phyloP scores from a whole-genome alignment of 2,329 filamentous ascomycete genomes.

The Albifimbria verrucaria region DNA sequence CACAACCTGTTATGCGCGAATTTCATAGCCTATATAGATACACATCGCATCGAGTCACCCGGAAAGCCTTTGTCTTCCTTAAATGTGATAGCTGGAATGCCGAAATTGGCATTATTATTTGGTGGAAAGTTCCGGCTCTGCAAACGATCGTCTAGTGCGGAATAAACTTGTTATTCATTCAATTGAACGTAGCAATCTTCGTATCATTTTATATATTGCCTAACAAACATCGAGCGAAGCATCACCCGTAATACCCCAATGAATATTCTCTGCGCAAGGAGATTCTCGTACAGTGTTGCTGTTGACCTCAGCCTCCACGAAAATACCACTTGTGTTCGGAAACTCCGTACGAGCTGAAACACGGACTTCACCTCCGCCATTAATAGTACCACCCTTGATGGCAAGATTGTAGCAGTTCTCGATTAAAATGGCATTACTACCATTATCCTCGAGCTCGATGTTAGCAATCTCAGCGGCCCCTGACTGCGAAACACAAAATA shows the following conservation, averaged over 20 bases:
- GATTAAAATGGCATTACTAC: constrained; percentile 1
- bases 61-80: too few species aligned
- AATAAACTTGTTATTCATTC: too few species aligned
- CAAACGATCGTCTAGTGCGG: too few species aligned
- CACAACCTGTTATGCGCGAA: too few species aligned
- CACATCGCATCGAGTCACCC: too few species aligned
- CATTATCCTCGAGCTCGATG: constrained; percentile 1
- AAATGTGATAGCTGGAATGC: too few species aligned
- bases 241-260: not conserved
- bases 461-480: constrained; percentile 1
- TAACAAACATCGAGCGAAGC: not conserved
- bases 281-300: not conserved
- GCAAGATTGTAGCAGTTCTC: constrained; percentile 4
- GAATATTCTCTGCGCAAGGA: constrained; percentile 1
- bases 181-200: too few species aligned
- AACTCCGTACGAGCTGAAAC: not conserved
- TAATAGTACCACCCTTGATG: not conserved
- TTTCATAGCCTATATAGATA: too few species aligned
- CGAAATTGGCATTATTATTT: too few species aligned
- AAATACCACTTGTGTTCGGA: constrained; percentile 2
- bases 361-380: not conserved
- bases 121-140: too few species aligned
- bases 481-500: constrained; percentile 1
- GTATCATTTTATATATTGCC: too few species aligned
- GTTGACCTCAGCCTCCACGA: not conserved